Percentiles rank a stretch among this genome's conserved stretches.
These are phyloP conservation scores for Erythrophleum ivorense DNA, from an alignment of 331 rosid genomes.

Conservation along the genomic window DNA sequence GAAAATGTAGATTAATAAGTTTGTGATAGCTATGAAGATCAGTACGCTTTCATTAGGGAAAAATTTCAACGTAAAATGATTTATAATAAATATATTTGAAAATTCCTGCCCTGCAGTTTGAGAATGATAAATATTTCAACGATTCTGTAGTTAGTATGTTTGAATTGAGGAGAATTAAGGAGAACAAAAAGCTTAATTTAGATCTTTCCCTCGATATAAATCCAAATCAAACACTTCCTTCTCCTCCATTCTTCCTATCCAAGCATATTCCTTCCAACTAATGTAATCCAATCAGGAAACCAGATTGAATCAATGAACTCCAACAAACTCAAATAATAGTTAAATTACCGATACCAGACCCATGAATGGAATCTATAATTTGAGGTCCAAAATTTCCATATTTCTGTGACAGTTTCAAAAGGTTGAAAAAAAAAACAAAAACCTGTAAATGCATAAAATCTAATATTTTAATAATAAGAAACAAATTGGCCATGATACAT, in stretches of 20 bases:
- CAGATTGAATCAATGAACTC: neutral
- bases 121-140: neutral
- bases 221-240: neutral
- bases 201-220: neutral
- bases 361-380: neutral
- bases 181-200: neutral
- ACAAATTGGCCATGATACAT: constrained; percentile 13
- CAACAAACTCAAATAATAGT: neutral
- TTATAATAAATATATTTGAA: constrained; percentile 7
- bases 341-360: neutral
- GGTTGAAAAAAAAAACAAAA: neutral
- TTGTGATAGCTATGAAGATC: neutral
- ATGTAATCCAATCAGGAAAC: constrained; percentile 1
- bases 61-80: constrained; percentile 10
- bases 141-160: neutral
- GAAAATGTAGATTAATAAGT: constrained; percentile 22
- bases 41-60: neutral
- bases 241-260: neutral
- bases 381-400: constrained; percentile 1
- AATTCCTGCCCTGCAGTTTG: neutral
- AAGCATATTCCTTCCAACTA: neutral
- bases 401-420: constrained; percentile 2
- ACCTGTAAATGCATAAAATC: neutral
- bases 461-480: neutral
- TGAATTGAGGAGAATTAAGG: neutral